Evolutionary conservation across 164 flowering plant species (phyloP).

Genomic region (Amborella trichopoda): DNA sequence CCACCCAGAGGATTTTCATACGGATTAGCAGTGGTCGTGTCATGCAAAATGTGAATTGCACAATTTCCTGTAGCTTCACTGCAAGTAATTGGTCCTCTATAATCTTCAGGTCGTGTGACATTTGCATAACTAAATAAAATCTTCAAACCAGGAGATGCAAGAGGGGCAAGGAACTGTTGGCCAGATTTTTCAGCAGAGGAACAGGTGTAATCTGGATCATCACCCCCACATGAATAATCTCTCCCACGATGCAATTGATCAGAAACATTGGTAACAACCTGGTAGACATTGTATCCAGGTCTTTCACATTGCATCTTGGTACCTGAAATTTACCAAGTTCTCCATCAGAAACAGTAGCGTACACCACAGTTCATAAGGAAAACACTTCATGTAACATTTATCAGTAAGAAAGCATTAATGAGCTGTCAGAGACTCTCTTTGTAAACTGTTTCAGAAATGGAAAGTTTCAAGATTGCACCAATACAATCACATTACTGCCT

Average conservation of each 20-base stretch:
- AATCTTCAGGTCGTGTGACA: constrained; percentile 5
- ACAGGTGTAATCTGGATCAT: constrained; percentile 13
- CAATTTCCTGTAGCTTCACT: too few species aligned
- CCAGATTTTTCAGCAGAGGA: constrained; percentile 10
- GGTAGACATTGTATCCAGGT: constrained; percentile 8
- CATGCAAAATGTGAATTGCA: constrained; percentile 2
- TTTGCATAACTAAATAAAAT: constrained; percentile 32
- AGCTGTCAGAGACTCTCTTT: too few species aligned
- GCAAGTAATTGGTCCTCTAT: constrained; percentile 1
- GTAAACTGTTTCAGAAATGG: too few species aligned
- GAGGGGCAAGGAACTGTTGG: constrained; percentile 4
- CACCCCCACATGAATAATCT: constrained; percentile 9
- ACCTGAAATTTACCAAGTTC: too few species aligned
- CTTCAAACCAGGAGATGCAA: constrained; percentile 19
- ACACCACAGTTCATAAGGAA: too few species aligned
- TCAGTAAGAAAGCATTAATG: too few species aligned
- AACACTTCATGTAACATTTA: too few species aligned
- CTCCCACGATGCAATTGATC: constrained; percentile 9
- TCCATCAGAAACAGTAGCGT: too few species aligned
- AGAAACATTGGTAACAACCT: constrained; percentile 7
- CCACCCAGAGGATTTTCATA: constrained; percentile 6
- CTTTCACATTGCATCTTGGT: too few species aligned
- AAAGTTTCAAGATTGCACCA: too few species aligned
- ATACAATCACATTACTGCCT: too few species aligned
- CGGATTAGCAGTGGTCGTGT: constrained; percentile 9